Evolutionary conservation across 768 basidiomycete species (phyloP).

Genomic region (Tulasnella sp.): DNA sequence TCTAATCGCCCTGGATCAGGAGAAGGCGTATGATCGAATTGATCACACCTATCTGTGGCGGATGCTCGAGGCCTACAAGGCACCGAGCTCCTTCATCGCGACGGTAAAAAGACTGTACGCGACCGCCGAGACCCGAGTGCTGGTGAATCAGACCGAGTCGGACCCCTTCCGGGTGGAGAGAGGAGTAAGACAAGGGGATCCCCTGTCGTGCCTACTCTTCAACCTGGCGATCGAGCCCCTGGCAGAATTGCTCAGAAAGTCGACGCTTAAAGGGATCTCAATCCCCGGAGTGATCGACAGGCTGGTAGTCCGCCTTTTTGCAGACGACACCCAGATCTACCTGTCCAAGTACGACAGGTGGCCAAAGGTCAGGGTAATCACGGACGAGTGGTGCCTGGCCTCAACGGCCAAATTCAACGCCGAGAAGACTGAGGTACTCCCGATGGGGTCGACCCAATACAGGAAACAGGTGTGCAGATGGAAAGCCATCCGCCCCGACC

Average conservation of each 20-base stretch:
- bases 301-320: conserved; percentile 25
- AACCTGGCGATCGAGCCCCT: background rate
- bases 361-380: too few species aligned
- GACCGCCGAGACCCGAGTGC: background rate
- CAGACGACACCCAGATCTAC: conserved; percentile 39
- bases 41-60: conserved; percentile 14
- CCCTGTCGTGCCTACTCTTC: background rate
- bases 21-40: too few species aligned
- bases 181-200: conserved; percentile 33
- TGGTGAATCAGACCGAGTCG: background rate
- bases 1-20: too few species aligned
- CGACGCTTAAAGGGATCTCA: conserved; percentile 26
- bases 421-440: conserved; percentile 49
- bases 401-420: conserved; percentile 45
- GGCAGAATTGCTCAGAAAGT: background rate
- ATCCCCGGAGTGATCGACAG: background rate
- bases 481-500: too few species aligned
- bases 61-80: background rate
- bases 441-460: conserved; percentile 42
- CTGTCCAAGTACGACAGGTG: too few species aligned
- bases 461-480: conserved; percentile 35
- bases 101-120: background rate
- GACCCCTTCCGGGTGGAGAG: background rate
- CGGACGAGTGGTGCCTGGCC: too few species aligned
- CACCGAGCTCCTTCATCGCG: background rate